phyloP scores from a whole-genome alignment of 371 early-diverging fungal species.

The Saksenaea oblongispora region DNA sequence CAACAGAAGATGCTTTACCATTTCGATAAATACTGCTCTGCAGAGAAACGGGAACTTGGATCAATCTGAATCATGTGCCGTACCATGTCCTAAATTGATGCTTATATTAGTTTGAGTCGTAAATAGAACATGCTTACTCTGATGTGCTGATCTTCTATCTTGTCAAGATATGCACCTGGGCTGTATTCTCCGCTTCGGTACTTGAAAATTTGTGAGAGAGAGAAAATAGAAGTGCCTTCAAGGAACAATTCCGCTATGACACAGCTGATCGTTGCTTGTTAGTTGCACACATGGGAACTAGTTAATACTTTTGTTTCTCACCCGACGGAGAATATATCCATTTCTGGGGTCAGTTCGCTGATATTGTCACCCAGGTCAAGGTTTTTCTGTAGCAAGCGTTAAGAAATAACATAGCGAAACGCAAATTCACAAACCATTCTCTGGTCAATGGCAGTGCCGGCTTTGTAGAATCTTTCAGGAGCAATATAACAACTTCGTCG shows the following conservation, averaged over 20 bases:
- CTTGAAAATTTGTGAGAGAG: constrained; percentile 86
- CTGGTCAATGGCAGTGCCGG: constrained; percentile 66
- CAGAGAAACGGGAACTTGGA: constrained; percentile 70
- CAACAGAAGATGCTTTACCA: constrained; percentile 54
- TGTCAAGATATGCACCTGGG: constrained; percentile 66
- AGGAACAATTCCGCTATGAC: constrained; percentile 94
- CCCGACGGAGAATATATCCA: constrained; percentile 96
- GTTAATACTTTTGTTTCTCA: constrained; percentile 25
- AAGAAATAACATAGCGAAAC: background rate
- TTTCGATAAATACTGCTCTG: constrained; percentile 68
- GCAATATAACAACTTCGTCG: constrained; percentile 93
- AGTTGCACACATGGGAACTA: background rate
- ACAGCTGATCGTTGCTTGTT: constrained; percentile 57
- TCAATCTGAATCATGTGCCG: constrained; percentile 86
- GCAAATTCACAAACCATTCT: constrained; percentile 38
- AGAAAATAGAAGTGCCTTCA: constrained; percentile 89
- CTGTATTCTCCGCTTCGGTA: constrained; percentile 81
- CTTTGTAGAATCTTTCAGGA: constrained; percentile 90
- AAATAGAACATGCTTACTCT: constrained; percentile 41
- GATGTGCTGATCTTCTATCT: constrained; percentile 82
- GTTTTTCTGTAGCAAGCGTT: constrained; percentile 21
- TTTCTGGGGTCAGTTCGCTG: constrained; percentile 70
- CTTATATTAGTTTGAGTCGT: background rate
- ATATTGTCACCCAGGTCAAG: constrained; percentile 36
- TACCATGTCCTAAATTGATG: constrained; percentile 57